Base-by-base conservation (phyloP, 805 yeast genomes). In the Hanseniaspora guilliermondii region DNA sequence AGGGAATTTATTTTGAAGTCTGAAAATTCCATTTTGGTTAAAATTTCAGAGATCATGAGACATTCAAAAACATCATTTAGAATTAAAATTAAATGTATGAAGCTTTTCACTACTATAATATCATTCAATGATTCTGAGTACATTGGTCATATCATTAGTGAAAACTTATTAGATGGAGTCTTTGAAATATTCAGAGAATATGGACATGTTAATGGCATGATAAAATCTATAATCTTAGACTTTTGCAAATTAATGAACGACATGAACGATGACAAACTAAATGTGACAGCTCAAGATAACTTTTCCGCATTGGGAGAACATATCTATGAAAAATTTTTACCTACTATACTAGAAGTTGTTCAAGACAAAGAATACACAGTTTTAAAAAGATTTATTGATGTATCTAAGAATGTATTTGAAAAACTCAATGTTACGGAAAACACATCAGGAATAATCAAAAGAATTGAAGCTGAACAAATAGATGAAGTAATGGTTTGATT, bases 91-190 rank as follows among this genome's bases (percentile, higher is more conserved):
- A 42, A 50, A 12, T 42, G 44, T 9, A 50, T 50, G 55, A 50
- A 44, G 33, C 30, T 50, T 14, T 44, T 50, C 14, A 36, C 44
- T 7, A 22, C 30, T 3, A 44, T 50, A 21, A 24, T 50, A 1
- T 50, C 55, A 2, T 36, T 50, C n/a, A 44, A 50, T 30, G 55
- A 50, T n/a, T 25, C 37, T n/a, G 55, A 50, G 6, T 50, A 40
- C 44, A 50, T 50, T 7, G 24, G 27, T 5, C 39, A 38, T n/a
- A 44, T 50, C 14, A 47, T 50, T 6, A 21, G 39, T 2, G 22
- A 42, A 25, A 36, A 50, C 17, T 21, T 50, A 17, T n/a, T 50
- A 9, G 55, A 50, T 44, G 22, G 44, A 6, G 39, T 36, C 5
- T 50, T 50, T 30, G 33, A 21, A 3, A n/a, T 50, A 14, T 50